Evolutionary conservation across 345 rosid genomes (phyloP).

Genomic region (Eutrema yunnanense): DNA sequence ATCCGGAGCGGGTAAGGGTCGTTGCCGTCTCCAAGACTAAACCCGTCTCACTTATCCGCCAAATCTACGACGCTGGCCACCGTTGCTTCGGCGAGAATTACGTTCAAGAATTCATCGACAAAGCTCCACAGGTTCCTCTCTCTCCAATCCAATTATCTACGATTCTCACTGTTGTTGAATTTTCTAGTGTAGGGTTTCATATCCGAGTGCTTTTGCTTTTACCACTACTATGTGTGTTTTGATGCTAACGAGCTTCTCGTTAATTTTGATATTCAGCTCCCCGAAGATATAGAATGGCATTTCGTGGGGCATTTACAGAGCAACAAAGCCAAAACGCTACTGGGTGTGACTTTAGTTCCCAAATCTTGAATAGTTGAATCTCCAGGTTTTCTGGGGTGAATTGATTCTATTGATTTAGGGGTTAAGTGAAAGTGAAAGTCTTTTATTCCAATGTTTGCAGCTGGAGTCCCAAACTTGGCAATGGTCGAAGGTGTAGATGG

Average conservation of each 20-base stretch:
- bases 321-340: conserved; percentile 78
- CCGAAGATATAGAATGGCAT: conserved; percentile 86
- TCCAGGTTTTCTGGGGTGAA: not conserved
- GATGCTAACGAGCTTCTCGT: not conserved
- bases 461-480: conserved; percentile 73
- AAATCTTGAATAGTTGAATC: not conserved
- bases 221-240: not conserved
- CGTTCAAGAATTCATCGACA: conserved; percentile 78
- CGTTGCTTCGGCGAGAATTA: conserved; percentile 88
- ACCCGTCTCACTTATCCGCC: conserved; percentile 74
- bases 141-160: not conserved
- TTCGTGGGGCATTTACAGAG: conserved; percentile 86
- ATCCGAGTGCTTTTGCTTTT: not conserved
- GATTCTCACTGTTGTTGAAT: not conserved
- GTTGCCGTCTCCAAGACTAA: conserved; percentile 86
- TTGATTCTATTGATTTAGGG: not conserved
- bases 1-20: conserved; percentile 50
- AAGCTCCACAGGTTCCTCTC: conserved; percentile 72
- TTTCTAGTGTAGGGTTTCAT: not conserved
- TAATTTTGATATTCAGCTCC: conserved; percentile 45
- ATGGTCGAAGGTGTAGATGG: conserved; percentile 75
- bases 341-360: conserved; percentile 39
- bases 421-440: not conserved
- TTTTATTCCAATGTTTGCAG: conserved; percentile 37
- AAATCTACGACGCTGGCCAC: conserved; percentile 86